Evolutionary conservation across 306 rosid species (phyloP), one percentile per base, ranked within the genome.

Genomic region (Hippophae gyantsensis): DNA sequence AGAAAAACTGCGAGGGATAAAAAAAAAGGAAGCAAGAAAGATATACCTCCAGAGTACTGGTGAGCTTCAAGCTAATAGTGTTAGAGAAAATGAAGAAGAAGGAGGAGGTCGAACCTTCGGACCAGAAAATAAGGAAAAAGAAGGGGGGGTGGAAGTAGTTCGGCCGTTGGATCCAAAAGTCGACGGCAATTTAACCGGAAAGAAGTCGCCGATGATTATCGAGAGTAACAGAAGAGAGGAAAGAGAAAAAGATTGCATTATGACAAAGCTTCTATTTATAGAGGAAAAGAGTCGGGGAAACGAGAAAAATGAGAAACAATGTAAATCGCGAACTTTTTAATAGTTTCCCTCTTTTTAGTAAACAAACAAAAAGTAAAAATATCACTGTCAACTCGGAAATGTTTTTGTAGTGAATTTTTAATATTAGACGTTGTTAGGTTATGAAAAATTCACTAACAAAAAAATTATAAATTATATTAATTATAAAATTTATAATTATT

Each of bases 111-210:
- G 38, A 32, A 32, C 4, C 38, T 4, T 32, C 38, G 5, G 38
- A 32, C 38, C 38, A 32, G 38, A 32, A 38, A 7, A 40, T 42
- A 32, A 1, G 40, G 44, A 7, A 32, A 4, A 32, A 58, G 58
- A 43, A 1, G 48, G 42, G 50, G 48, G 42, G 50, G 45, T 6
- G 23, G 61, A 62, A 71, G 50, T 27, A 9, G 23, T 46, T 69
- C 81, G 74, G 77, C 57, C 8, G 60, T 63, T 27, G 14, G 58
- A 50, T 59, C 75, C 71, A 72, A 44, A 43, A 8, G 10, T 66
- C n/a, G 72, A 79, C 90, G 76, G 82, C 60, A 67, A 66, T 0
- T 13, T 69, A 68, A 79, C 78, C 81, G 81, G 84, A 7, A 61
- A 55, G 9, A 7, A 42, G 58, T 12, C 60, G 50, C 48, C 43